Base-by-base conservation (phyloP, 2,329 filamentous ascomycete species). In the Pseudogymnoascus destructans region DNA sequence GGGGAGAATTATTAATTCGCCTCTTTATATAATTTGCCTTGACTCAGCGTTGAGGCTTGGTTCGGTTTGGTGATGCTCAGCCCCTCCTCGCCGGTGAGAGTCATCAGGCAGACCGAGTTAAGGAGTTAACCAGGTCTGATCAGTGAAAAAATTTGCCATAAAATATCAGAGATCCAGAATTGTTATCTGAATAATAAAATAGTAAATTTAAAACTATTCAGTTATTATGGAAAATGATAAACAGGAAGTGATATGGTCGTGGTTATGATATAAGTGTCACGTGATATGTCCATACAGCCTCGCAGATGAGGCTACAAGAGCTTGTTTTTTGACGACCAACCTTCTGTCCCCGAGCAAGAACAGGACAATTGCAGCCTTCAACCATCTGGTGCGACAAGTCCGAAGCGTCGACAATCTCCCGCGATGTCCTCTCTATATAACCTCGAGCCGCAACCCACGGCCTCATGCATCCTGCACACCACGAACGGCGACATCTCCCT, bases 391-490 rank as follows among this genome's bases (percentile, higher is more conserved):
- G 15, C 46, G 25, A 30, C 46, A 32, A 52, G 25, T 17, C n/a
- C 25, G 25, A 52, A 8, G 46, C 9, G 25, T 25, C 25, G n/a
- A 52, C 3, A 19, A 19, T 1, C n/a, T 8, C 10, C 5, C 57
- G 68, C 42, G 55, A 96, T 97, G 92, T 92, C 89, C 59, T 78
- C 87, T 46, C 85, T 91, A 59, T 97, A 97, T 73, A 95, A 95
- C 66, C 88, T 95, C 67, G 92, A 96, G 73, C 92, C 93, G 57
- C 89, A 92, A 68, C 89, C 93, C 49, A 96, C 92, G 59, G 93
- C 87, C 19, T 95, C 93, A 64, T 89, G 88, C 59, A 84, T 96
- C 64, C 78, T 98, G 40, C 86, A 95, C 72, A 98, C 93, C 8
- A 95, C 89, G 5, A 77, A 85, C 49, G 93, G 93, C 71, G 91